These are phyloP conservation scores for Penstemon barbatus DNA, from an alignment of 257 asterid species.

Conservation along the genomic window DNA sequence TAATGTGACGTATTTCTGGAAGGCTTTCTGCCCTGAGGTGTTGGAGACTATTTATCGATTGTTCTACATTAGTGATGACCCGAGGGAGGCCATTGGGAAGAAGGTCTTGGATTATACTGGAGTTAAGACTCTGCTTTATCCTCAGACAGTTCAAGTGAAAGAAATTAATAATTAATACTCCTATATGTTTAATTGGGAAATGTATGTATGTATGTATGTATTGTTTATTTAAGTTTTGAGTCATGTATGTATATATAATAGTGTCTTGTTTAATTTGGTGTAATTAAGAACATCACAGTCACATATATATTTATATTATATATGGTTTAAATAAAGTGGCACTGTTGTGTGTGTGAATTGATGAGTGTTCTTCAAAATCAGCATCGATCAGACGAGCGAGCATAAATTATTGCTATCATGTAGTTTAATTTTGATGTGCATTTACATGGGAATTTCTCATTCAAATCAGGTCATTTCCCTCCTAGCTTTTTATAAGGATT, in stretches of 20 bases:
- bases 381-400: too few relatives aligned
- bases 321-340: neutral
- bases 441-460: too few relatives aligned
- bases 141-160: constrained; percentile 32
- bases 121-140: constrained; percentile 43
- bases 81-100: constrained; percentile 41
- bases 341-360: neutral
- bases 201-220: neutral
- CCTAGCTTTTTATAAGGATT: too few relatives aligned
- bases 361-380: too few relatives aligned
- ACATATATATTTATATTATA: too few relatives aligned
- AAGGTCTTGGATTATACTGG: constrained; percentile 46
- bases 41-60: constrained; percentile 48
- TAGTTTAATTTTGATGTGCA: too few relatives aligned
- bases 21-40: constrained; percentile 52
- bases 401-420: too few relatives aligned
- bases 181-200: too few relatives aligned
- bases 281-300: neutral
- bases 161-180: too few relatives aligned
- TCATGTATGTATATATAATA: neutral
- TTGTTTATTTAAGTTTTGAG: neutral
- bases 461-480: too few relatives aligned
- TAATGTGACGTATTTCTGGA: constrained; percentile 46
- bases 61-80: constrained; percentile 22
- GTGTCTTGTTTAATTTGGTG: neutral